A percentile compares a stretch with the other conserved stretches of the same genome.
These are phyloP conservation scores for Pinus tabuliformis DNA, from an alignment of 75 land plant species.

Conservation along the genomic window DNA sequence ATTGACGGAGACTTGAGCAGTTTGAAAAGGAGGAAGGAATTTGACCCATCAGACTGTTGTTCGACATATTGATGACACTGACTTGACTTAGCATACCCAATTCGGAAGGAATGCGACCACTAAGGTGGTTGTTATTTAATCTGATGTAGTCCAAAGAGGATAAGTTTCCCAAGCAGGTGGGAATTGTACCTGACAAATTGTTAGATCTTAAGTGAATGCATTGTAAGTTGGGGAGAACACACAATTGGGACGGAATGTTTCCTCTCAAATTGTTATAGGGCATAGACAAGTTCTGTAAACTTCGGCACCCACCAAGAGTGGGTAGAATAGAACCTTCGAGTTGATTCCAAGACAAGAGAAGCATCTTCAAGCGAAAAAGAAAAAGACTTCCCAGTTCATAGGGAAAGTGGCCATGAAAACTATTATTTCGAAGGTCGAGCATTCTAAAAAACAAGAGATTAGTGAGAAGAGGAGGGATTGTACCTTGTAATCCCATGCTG, in stretches of 20 bases:
- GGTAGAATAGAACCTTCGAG: constrained; percentile 22
- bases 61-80: neutral
- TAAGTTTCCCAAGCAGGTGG: neutral
- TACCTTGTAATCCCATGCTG: constrained; percentile 16
- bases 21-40: neutral
- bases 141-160: too few relatives aligned
- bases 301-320: neutral
- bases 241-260: neutral
- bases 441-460: neutral
- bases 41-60: neutral
- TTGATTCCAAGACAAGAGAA: constrained; percentile 22
- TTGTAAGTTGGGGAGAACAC: too few relatives aligned
- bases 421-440: constrained; percentile 13
- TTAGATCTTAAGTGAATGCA: neutral
- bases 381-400: neutral
- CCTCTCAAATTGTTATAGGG: neutral
- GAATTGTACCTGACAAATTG: neutral
- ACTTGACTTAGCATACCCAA: neutral
- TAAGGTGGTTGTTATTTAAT: neutral
- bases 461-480: neutral
- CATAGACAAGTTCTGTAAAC: neutral
- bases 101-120: neutral
- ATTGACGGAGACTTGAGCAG: neutral
- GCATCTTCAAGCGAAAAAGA: neutral
- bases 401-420: constrained; percentile 17